Evolutionary conservation across 192 early-diverging fungal genomes (phyloP), one percentile per base, ranked within the genome.

Genomic region (Coemansia sp.): DNA sequence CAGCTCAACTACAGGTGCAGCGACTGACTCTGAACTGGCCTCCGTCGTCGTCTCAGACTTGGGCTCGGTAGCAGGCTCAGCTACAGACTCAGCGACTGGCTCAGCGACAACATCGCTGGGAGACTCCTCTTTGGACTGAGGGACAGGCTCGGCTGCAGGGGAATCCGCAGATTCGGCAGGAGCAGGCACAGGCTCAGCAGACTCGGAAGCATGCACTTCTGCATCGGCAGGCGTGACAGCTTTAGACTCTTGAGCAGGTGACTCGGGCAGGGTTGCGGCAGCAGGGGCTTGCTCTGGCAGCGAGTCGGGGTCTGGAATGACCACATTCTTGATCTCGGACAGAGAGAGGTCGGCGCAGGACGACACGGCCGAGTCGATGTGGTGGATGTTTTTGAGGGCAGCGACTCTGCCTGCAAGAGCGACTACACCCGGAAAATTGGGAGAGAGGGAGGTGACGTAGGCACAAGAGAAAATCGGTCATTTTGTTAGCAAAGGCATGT

Each of bases 331-430:
- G 29, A 72, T 53, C 26, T 72, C 69, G 13, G 69, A 64, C 18
- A 72, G 58, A 14, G 58, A 42, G 20, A 72, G 58, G 49, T 72
- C 69, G 15, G 58, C 47, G 22, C 62, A 72, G 13, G 69, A 61
- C 3, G 69, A 72, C 14, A 38, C 41, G 6, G 69, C 69, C 42
- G 69, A 65, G 13, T 60, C 57, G 13, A 43, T 29, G 33, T 61
- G 53, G 32, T 41, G 48, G 13, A 57, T 48, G 5, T 39, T 55
- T 38, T 45, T 64, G 18, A 64, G 32, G 13, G 53, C 60, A n/a
- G 55, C 44, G n/a, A 59, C 46, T 3, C 55, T 41, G 1, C 51
- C 67, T 4, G 60, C 41, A 13, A 22, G 38, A 17, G 35, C 32
- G 27, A 30, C 67, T 60, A 60, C 25, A 39, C n/a, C 15, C 20